Conservation (phyloP, 306 rosid genomes). For the Vigna hirtella region DNA sequence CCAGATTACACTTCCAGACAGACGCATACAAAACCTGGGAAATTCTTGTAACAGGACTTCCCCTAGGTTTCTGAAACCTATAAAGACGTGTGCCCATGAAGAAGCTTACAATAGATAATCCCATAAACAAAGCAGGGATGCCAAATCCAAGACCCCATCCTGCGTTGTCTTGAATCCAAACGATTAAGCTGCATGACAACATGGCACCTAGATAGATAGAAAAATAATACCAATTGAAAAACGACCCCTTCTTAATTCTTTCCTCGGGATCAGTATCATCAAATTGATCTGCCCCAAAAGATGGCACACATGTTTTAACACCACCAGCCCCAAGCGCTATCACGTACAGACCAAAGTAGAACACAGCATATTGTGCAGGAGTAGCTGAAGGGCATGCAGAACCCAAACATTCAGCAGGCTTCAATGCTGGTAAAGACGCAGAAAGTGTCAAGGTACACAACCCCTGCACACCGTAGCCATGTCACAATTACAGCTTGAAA, state of each 20-base stretch:
- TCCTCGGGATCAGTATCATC: constrained; percentile 85
- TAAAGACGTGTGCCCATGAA: constrained; percentile 80
- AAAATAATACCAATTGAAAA: constrained; percentile 95
- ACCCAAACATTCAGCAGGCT: constrained; percentile 77
- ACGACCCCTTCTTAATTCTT: constrained; percentile 77
- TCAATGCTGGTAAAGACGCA: constrained; percentile 72
- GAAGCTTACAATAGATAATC: constrained; percentile 71
- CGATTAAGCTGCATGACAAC: constrained; percentile 73
- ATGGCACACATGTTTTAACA: constrained; percentile 83
- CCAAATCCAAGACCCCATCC: constrained; percentile 99
- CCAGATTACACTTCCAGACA: constrained; percentile 60
- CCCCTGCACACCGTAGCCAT: constrained; percentile 64
- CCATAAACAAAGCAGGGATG: constrained; percentile 88
- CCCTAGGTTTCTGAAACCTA: constrained; percentile 84
- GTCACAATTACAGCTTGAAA: not conserved
- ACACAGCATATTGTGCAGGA: constrained; percentile 69
- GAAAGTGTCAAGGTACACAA: constrained; percentile 85
- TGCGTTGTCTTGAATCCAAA: constrained; percentile 90
- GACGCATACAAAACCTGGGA: constrained; percentile 92
- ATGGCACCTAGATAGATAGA: constrained; percentile 84
- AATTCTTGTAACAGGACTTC: constrained; percentile 84
- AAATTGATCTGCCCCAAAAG: constrained; percentile 96
- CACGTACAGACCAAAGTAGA: constrained; percentile 85
- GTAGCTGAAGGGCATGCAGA: constrained; percentile 74
- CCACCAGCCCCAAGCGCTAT: constrained; percentile 95